A percentile compares a stretch with the other conserved stretches of the same genome.
These are phyloP conservation scores for Zygosaccharomyces gambellarensis DNA, from an alignment of 805 yeast genomes.

Conservation along the genomic window DNA sequence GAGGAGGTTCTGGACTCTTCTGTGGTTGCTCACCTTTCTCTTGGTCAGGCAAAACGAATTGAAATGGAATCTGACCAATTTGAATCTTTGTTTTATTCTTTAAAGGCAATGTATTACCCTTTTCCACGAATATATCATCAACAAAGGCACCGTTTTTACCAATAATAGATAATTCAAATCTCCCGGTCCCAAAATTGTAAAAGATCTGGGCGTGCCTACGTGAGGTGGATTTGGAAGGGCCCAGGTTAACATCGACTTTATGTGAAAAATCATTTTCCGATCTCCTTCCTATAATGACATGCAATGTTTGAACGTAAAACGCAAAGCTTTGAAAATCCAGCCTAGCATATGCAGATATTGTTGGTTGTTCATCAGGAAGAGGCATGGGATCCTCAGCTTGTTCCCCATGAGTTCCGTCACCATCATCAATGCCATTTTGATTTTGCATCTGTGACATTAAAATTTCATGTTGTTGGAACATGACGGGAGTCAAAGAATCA, in stretches of 20 bases:
- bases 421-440: background rate
- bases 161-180: conserved; percentile 84
- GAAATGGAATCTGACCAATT: conserved; percentile 87
- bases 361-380: conserved; percentile 33
- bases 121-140: conserved; percentile 81
- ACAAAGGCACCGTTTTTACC: conserved; percentile 98
- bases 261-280: conserved; percentile 66
- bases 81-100: conserved; percentile 79
- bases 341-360: conserved; percentile 54
- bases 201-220: conserved; percentile 93
- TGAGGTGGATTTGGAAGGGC: conserved; percentile 88
- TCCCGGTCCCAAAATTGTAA: conserved; percentile 92
- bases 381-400: conserved; percentile 3
- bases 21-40: conserved; percentile 51
- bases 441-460: conserved; percentile 2
- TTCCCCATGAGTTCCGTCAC: background rate
- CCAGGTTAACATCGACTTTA: conserved; percentile 87
- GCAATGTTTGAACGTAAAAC: conserved; percentile 93
- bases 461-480: conserved; percentile 24
- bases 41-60: conserved; percentile 75
- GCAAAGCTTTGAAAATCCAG: conserved; percentile 90
- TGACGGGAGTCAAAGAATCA: conserved; percentile 29
- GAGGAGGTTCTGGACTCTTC: conserved; percentile 8
- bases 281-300: conserved; percentile 86
- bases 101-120: conserved; percentile 86